These are phyloP conservation scores for Dendrocalamus latiflorus DNA, from an alignment of 202 grass and related monocot genomes.

Conservation along the genomic window DNA sequence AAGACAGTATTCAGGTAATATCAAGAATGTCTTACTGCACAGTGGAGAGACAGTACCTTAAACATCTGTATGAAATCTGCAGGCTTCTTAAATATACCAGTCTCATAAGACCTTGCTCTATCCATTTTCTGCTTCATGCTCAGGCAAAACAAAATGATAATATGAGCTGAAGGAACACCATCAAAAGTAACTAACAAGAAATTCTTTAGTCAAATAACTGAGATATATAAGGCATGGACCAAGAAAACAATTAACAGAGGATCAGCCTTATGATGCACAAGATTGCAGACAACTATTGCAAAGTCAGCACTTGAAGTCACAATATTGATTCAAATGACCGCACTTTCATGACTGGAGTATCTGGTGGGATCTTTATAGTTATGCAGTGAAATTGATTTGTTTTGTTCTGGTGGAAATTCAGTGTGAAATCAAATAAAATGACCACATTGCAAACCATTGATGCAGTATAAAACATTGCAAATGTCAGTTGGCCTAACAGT, in stretches of 20 bases:
- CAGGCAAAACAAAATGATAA: constrained; percentile 17
- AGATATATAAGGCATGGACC: neutral
- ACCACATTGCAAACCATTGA: neutral
- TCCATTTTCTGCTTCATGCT: constrained; percentile 83
- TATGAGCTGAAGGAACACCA: constrained; percentile 15
- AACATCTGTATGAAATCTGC: constrained; percentile 92
- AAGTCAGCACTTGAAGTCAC: neutral
- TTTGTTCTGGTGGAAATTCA: neutral
- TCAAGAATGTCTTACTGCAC: neutral
- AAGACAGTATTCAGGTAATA: neutral
- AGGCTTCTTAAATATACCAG: constrained; percentile 88
- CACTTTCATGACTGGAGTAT: neutral
- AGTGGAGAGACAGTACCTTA: constrained; percentile 58
- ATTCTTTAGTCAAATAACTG: neutral
- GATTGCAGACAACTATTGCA: neutral
- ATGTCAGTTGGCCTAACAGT: neutral
- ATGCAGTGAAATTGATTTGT: neutral
- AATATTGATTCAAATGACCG: neutral
- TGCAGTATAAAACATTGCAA: neutral
- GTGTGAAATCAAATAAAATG: constrained; percentile 15
- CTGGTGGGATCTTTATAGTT: neutral
- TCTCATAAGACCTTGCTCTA: constrained; percentile 79
- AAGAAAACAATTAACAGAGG: neutral
- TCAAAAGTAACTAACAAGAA: neutral
- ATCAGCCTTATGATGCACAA: neutral